Evolutionary conservation across 2,329 filamentous ascomycete species (phyloP).

Genomic region (Exserohilum rostratum): DNA sequence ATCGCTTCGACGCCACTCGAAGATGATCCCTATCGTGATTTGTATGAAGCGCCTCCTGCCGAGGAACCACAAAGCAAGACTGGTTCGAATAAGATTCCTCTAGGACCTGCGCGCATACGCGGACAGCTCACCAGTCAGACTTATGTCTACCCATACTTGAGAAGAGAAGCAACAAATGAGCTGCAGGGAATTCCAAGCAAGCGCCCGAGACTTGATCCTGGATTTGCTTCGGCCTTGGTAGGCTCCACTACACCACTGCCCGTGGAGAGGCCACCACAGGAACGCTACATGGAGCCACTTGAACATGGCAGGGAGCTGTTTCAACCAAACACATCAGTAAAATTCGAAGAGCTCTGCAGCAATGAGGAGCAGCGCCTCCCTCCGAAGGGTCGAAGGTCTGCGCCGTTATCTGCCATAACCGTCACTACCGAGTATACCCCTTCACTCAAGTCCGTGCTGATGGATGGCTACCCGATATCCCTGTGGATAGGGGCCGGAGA

Average conservation of each 20-base stretch:
- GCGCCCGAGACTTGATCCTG: conserved; percentile 19
- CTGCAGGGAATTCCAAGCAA: conserved; percentile 2
- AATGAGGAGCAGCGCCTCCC: background rate
- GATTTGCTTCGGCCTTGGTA: conserved; percentile 10
- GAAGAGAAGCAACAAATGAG: conserved; percentile 4
- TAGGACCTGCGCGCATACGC: conserved; percentile 9
- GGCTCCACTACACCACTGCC: background rate
- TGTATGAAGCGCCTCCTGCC: conserved; percentile 18
- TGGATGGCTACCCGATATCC: conserved; percentile 10
- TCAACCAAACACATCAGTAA: background rate
- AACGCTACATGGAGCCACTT: background rate
- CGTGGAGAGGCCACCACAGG: background rate
- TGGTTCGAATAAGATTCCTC: conserved; percentile 24
- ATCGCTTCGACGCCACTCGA: conserved; percentile 14
- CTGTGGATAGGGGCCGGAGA: conserved; percentile 5
- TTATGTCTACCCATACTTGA: background rate
- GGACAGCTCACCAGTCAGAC: background rate
- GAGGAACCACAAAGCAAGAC: conserved; percentile 11
- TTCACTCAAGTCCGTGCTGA: background rate
- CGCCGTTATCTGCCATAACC: background rate
- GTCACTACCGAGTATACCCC: background rate
- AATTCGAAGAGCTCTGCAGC: background rate
- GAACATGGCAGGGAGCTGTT: background rate
- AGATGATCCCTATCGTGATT: conserved; percentile 19
- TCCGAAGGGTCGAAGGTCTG: background rate